Evolutionary conservation across 129 eudicot species (phyloP).

Genomic region (Flaveria robusta): DNA sequence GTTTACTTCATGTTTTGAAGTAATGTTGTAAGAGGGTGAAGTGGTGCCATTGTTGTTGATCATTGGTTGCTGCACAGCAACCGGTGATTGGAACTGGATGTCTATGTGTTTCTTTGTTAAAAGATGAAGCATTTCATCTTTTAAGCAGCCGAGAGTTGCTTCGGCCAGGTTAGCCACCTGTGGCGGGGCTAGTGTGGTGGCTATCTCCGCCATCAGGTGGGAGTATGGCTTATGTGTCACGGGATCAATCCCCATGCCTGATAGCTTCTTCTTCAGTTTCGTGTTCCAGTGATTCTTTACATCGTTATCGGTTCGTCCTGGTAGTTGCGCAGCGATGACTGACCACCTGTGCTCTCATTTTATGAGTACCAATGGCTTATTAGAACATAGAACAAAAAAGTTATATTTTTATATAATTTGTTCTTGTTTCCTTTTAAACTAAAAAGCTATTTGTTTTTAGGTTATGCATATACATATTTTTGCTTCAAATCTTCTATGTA

Average conservation of each 20-base stretch:
- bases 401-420: background rate
- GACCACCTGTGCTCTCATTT: slow-evolving; percentile 68
- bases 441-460: background rate
- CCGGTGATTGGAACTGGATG: slow-evolving; percentile 58
- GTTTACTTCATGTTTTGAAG: slow-evolving; percentile 50
- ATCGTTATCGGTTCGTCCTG: slow-evolving; percentile 95
- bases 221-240: slow-evolving; percentile 97
- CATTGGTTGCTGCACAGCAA: slow-evolving; percentile 26
- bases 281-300: slow-evolving; percentile 97
- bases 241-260: slow-evolving; percentile 98
- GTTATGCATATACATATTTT: background rate
- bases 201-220: slow-evolving; percentile 89
- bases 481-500: background rate
- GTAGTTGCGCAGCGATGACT: slow-evolving; percentile 88
- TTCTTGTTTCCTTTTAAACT: background rate
- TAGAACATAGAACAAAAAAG: background rate
- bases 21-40: slow-evolving; percentile 27
- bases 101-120: slow-evolving; percentile 82
- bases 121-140: slow-evolving; percentile 96
- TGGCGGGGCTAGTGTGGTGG: slow-evolving; percentile 85
- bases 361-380: background rate
- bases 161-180: slow-evolving; percentile 91
- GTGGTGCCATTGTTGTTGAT: slow-evolving; percentile 18
- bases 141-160: slow-evolving; percentile 95
- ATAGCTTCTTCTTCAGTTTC: slow-evolving; percentile 85